These are phyloP conservation scores for Aureobasidium uvarum DNA, from an alignment of 2,329 filamentous ascomycete species.

Conservation along the genomic window DNA sequence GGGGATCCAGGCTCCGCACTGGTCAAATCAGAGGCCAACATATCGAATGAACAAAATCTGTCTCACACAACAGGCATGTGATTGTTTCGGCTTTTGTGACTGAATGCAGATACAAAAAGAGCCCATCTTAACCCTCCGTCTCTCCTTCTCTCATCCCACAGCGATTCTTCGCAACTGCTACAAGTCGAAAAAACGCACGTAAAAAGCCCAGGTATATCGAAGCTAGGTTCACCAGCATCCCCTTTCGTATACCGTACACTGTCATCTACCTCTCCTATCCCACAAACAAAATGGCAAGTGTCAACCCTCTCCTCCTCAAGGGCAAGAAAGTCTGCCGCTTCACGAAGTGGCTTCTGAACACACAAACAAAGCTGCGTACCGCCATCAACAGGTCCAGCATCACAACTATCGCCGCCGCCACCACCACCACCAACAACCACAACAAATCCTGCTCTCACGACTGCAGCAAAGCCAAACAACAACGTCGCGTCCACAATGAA, in stretches of 20 bases:
- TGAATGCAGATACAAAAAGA: not conserved
- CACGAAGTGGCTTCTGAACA: not conserved
- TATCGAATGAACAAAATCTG: not conserved
- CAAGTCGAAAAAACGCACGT: not conserved
- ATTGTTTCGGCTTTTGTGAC: not conserved
- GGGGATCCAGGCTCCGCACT: not conserved
- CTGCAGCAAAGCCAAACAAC: slow-evolving; percentile 2
- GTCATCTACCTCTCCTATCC: not conserved
- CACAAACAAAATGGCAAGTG: not conserved
- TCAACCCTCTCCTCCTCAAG: not conserved
- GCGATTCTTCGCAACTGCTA: not conserved
- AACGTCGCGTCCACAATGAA: slow-evolving; percentile 21
- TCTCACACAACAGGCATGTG: not conserved
- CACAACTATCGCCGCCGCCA: not conserved
- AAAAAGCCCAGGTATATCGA: not conserved
- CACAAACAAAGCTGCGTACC: slow-evolving; percentile 12
- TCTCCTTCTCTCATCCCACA: not conserved
- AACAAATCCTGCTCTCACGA: not conserved
- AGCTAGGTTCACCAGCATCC: not conserved
- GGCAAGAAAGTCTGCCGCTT: slow-evolving; percentile 3
- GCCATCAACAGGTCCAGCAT: not conserved
- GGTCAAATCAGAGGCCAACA: not conserved
- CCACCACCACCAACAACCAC: not conserved
- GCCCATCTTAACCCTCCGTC: not conserved
- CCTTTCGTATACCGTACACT: not conserved